phyloP scores from a whole-genome alignment of 495 filamentous ascomycete genomes.

The Pseudomonodictys pantanalensis region DNA sequence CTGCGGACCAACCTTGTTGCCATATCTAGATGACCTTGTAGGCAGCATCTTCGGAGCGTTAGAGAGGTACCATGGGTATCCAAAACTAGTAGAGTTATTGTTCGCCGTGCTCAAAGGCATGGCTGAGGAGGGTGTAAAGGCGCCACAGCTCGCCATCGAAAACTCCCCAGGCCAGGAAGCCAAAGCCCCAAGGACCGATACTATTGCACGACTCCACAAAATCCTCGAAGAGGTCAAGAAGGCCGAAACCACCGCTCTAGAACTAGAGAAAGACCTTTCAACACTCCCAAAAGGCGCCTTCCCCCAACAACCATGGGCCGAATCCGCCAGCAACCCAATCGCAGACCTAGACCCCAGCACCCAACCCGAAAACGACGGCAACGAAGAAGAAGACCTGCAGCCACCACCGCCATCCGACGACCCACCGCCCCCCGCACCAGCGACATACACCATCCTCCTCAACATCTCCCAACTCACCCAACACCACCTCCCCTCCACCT shows the following conservation, averaged over 20 bases:
- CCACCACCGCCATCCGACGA: constrained; percentile 60
- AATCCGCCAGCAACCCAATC: neutral
- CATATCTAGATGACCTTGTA: constrained; percentile 88
- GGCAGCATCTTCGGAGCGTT: constrained; percentile 85
- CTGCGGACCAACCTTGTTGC: constrained; percentile 75
- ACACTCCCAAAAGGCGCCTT: constrained; percentile 11
- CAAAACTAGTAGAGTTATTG: constrained; percentile 75
- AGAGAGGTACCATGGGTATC: constrained; percentile 91
- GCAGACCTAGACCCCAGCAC: no score
- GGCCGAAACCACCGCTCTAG: constrained; percentile 3
- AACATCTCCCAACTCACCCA: constrained; percentile 45
- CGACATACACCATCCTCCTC: constrained; percentile 41
- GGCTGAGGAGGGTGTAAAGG: constrained; percentile 74
- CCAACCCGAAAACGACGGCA: constrained; percentile 9
- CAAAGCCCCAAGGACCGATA: neutral
- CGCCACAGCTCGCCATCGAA: constrained; percentile 56
- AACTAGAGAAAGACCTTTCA: constrained; percentile 16
- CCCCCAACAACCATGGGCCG: constrained; percentile 26
- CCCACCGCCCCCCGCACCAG: constrained; percentile 39
- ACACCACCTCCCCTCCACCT: constrained; percentile 80
- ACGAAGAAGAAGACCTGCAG: constrained; percentile 19
- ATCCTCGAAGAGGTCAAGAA: constrained; percentile 8
- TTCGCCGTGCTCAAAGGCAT: constrained; percentile 79
- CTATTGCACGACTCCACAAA: neutral
- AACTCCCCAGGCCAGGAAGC: neutral